Evolutionary conservation across 2,329 filamentous ascomycete species (phyloP).

Genomic region (Aspergillus candidus): DNA sequence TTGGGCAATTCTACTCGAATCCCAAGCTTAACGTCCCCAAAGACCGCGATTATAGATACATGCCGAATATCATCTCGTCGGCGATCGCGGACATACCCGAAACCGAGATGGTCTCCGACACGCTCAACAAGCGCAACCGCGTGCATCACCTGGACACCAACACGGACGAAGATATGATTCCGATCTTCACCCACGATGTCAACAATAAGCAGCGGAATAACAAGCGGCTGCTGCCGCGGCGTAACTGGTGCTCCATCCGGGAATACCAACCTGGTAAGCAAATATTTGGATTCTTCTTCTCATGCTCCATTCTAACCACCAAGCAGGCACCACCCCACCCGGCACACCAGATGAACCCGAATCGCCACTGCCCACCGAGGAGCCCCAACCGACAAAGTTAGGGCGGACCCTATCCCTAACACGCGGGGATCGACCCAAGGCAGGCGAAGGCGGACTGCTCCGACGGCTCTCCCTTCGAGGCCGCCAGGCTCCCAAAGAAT

Average conservation of each 20-base stretch:
- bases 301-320: conserved; percentile 1
- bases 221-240: conserved; percentile 75
- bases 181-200: conserved; percentile 82
- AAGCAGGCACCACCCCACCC: conserved; percentile 68
- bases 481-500: conserved; percentile 37
- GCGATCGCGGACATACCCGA: conserved; percentile 91
- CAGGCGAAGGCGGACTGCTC: conserved; percentile 34
- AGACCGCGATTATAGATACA: conserved; percentile 89
- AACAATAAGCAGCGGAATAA: conserved; percentile 89
- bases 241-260: conserved; percentile 93
- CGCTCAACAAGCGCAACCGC: conserved; percentile 89
- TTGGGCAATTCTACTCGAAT: conserved; percentile 93
- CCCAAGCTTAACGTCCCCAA: conserved; percentile 75
- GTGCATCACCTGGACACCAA: conserved; percentile 58
- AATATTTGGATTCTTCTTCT: background rate
- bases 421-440: conserved; percentile 45
- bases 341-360: conserved; percentile 52
- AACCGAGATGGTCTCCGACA: conserved; percentile 78
- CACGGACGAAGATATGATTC: conserved; percentile 94
- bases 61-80: conserved; percentile 91
- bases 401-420: conserved; percentile 58
- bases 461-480: conserved; percentile 44
- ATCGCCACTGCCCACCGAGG: conserved; percentile 26
- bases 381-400: conserved; percentile 35
- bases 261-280: conserved; percentile 67